These are phyloP conservation scores for Mariannaea sp. DNA, from an alignment of 2,329 filamentous ascomycete genomes.

Conservation along the genomic window DNA sequence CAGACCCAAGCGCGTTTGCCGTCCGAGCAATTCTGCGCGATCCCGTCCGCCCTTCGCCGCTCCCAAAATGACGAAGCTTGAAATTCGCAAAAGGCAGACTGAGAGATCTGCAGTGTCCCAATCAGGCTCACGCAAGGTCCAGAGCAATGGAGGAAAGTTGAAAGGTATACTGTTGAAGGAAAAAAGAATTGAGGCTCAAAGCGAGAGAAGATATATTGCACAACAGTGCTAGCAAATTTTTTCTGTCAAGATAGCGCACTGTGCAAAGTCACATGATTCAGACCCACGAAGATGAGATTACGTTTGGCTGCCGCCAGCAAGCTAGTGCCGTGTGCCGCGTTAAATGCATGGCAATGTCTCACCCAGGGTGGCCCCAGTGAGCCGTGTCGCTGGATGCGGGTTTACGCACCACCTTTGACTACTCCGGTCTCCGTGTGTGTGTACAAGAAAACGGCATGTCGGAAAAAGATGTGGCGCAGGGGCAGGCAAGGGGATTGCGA, in stretches of 20 bases:
- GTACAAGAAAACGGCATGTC: constrained; percentile 8
- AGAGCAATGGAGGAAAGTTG: constrained; percentile 20
- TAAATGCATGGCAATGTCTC: constrained; percentile 35
- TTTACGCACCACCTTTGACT: too few species aligned
- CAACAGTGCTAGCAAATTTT: constrained; percentile 42
- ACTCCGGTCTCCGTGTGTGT: too few species aligned
- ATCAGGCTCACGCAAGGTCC: constrained; percentile 12
- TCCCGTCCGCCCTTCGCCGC: constrained; percentile 2
- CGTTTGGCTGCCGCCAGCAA: constrained; percentile 25
- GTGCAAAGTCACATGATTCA: constrained; percentile 35
- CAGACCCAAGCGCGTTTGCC: constrained; percentile 11
- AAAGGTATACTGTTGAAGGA: constrained; percentile 24
- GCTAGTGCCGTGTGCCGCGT: constrained; percentile 28
- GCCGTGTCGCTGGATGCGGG: constrained; percentile 15
- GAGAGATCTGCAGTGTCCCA: constrained; percentile 12
- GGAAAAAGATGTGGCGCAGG: constrained; percentile 13
- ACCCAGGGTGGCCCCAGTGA: constrained; percentile 9
- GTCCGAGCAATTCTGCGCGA: constrained; percentile 5
- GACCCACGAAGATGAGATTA: constrained; percentile 20
- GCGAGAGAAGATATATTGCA: constrained; percentile 42
- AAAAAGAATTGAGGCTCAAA: constrained; percentile 27
- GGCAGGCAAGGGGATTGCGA: not conserved
- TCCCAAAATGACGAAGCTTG: constrained; percentile 25
- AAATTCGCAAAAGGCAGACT: constrained; percentile 13
- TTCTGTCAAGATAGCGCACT: constrained; percentile 32